Percentiles rank a stretch among this genome's conserved stretches.
These are phyloP conservation scores for Thermochaetoides dissita DNA, from an alignment of 2,329 filamentous ascomycete genomes.

Conservation along the genomic window DNA sequence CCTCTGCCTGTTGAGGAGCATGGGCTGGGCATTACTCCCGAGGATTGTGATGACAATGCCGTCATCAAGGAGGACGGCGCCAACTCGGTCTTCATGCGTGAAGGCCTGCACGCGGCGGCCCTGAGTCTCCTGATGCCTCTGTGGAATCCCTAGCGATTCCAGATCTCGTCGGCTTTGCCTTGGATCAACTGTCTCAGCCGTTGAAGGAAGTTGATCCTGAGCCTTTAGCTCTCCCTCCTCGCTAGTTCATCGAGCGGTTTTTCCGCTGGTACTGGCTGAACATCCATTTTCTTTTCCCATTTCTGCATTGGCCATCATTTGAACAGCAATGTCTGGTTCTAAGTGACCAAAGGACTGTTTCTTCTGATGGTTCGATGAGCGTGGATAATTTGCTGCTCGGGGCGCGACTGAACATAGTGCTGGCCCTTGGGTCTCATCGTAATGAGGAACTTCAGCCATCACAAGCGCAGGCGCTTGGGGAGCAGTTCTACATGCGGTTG, in stretches of 20 bases:
- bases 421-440: conserved; percentile 19
- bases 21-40: not conserved
- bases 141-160: conserved; percentile 2
- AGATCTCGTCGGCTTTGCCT: conserved; percentile 2
- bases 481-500: conserved; percentile 19
- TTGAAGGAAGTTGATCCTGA: conserved; percentile 2
- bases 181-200: not conserved
- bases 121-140: not conserved
- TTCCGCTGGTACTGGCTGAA: conserved; percentile 10
- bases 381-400: conserved; percentile 12
- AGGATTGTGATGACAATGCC: no score
- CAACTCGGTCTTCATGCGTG: conserved; percentile 3
- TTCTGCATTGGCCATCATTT: conserved; percentile 13
- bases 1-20: not conserved
- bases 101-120: conserved; percentile 2
- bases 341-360: no score
- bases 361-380: no score
- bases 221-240: conserved; percentile 6
- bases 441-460: conserved; percentile 4
- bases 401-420: conserved; percentile 19
- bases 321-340: no score
- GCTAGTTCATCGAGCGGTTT: conserved; percentile 4
- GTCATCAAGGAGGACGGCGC: not conserved
- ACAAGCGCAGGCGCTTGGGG: conserved; percentile 8
- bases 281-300: conserved; percentile 9